These are phyloP conservation scores for Zygosaccharomyces lentus DNA, from an alignment of 805 yeast species.

Conservation along the genomic window DNA sequence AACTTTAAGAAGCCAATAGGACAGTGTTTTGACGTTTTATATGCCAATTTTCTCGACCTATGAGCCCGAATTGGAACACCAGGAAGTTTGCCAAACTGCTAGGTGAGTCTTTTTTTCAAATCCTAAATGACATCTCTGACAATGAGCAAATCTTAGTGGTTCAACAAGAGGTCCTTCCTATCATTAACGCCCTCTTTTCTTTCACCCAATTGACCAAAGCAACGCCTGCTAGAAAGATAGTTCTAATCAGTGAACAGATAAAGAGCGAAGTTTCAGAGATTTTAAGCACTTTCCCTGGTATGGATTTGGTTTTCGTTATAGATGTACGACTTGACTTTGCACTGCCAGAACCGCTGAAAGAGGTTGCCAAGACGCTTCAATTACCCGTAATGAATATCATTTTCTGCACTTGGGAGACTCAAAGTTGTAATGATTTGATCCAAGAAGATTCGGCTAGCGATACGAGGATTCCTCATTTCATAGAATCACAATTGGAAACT, in stretches of 20 bases:
- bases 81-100: conserved; percentile 21
- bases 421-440: conserved; percentile 10
- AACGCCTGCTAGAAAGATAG: conserved; percentile 29
- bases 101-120: conserved; percentile 15
- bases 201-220: conserved; percentile 27
- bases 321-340: conserved; percentile 27
- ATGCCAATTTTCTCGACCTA: conserved; percentile 1
- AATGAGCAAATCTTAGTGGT: conserved; percentile 23
- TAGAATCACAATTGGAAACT: conserved; percentile 19
- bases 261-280: conserved; percentile 16
- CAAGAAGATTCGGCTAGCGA: neutral
- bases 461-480: conserved; percentile 22
- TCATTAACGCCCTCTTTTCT: conserved; percentile 23
- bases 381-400: conserved; percentile 12
- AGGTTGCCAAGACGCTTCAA: conserved; percentile 5
- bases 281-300: conserved; percentile 6
- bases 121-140: conserved; percentile 15
- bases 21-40: neutral
- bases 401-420: conserved; percentile 21
- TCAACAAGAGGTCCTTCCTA: conserved; percentile 21
- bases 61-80: conserved; percentile 29
- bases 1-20: neutral
- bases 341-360: conserved; percentile 14
- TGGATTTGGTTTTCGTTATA: conserved; percentile 25
- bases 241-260: conserved; percentile 22